Conservation (phyloP, 1,284 basidiomycete species). For the Meripilus lineatus region DNA sequence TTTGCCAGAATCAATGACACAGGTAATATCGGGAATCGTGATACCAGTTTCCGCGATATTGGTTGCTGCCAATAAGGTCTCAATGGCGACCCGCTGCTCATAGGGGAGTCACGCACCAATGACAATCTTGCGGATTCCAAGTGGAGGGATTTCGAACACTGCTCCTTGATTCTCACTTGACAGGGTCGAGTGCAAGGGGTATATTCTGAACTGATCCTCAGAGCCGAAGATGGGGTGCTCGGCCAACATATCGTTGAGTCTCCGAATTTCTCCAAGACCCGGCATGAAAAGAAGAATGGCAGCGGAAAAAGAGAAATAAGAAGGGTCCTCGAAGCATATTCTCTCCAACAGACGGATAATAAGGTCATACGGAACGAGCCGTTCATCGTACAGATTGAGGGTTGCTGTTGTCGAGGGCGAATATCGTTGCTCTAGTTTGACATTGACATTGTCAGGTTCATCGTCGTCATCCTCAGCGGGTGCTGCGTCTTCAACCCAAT, state of each 20-base stretch:
- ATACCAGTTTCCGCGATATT: constrained; percentile 86
- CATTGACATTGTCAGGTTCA: constrained; percentile 42
- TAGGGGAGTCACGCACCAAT: constrained; percentile 51
- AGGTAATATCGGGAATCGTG: constrained; percentile 97
- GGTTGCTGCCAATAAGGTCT: constrained; percentile 42
- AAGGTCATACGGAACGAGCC: constrained; percentile 87
- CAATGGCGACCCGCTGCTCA: not conserved
- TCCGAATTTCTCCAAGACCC: constrained; percentile 89
- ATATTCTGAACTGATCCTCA: constrained; percentile 66
- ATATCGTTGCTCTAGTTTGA: constrained; percentile 70
- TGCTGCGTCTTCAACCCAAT: constrained; percentile 72
- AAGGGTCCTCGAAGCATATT: constrained; percentile 72
- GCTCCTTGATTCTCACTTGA: constrained; percentile 87
- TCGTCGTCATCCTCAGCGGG: constrained; percentile 70
- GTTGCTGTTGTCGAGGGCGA: constrained; percentile 72
- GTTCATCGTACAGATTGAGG: constrained; percentile 85
- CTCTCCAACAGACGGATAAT: constrained; percentile 84
- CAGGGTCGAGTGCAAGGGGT: constrained; percentile 91
- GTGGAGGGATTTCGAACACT: constrained; percentile 85
- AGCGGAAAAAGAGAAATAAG: constrained; percentile 60
- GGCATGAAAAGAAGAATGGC: constrained; percentile 95
- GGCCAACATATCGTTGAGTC: constrained; percentile 77
- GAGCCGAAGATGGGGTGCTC: constrained; percentile 78
- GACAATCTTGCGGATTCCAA: constrained; percentile 86
- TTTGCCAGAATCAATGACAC: constrained; percentile 95